These are phyloP conservation scores for Tolypocladium cylindrosporum DNA, from an alignment of 2,329 filamentous ascomycete genomes.

Conservation along the genomic window DNA sequence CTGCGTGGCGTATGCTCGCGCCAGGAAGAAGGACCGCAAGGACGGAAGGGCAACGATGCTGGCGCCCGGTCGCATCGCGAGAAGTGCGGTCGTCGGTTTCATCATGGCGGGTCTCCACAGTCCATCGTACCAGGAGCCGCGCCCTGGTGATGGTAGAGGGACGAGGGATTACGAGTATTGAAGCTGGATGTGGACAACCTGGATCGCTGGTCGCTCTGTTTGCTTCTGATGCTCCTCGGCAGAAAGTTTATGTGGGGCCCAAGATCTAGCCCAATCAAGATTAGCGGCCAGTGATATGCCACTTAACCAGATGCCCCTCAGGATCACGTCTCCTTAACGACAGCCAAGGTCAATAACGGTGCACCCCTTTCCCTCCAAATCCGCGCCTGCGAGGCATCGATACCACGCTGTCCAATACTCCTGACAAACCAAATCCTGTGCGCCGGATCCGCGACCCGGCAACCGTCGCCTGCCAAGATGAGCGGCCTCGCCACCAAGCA, in stretches of 20 bases:
- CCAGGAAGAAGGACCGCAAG: conserved; percentile 25
- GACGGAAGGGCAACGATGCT: conserved; percentile 15
- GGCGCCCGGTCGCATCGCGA: conserved; percentile 22
- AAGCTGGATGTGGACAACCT: not conserved
- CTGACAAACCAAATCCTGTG: not conserved
- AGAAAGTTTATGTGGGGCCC: conserved; percentile 21
- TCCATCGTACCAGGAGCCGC: conserved; percentile 22
- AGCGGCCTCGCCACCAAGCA: conserved; percentile 73
- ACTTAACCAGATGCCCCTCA: conserved; percentile 26
- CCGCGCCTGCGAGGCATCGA: not conserved
- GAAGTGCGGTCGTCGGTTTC: conserved; percentile 31
- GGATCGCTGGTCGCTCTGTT: not conserved
- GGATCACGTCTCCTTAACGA: conserved; percentile 25
- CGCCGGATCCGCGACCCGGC: not conserved
- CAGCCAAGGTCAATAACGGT: not conserved
- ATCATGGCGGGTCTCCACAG: conserved; percentile 29
- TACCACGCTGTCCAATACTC: not conserved
- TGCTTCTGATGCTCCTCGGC: conserved; percentile 16
- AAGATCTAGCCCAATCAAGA: conserved; percentile 16
- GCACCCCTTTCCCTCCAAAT: not conserved
- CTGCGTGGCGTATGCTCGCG: conserved; percentile 51
- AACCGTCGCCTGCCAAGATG: conserved; percentile 34
- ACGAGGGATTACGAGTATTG: too few relatives aligned
- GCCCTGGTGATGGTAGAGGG: conserved; percentile 5
- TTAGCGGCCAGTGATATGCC: conserved; percentile 28